Evolutionary conservation across 23 red algal species (phyloP), one percentile per base, ranked within the genome.

Genomic region (Gracilaria gracilis): DNA sequence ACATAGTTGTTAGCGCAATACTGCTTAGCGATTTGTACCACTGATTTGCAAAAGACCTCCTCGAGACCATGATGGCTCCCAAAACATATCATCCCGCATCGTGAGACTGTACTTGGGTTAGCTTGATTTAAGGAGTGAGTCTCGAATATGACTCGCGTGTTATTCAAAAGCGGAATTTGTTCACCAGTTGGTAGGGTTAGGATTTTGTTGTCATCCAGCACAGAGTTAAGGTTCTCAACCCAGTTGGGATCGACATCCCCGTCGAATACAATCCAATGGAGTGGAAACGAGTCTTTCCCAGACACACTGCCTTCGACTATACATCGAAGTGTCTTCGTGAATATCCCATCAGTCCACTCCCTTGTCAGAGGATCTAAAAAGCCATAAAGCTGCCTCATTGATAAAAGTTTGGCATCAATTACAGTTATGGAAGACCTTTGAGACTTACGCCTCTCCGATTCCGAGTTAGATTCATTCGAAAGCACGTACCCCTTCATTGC

Each of bases 41-140:
- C 57, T 11, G 74, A 73, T 17, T 53, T 55, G 36, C 53, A 44
- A 23, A 90, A 81, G 32, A 65, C 40, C 36, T 48, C 71, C 28
- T 67, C 57, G 6, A 77, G 29, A 83, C 49, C 54, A n/a, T 36
- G 13, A 19, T 70, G 31, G 24, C 55, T 9, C 31, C 72, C 81
- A 75, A 94, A 94, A 69, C 92, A 94, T 64, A 94, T 65, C 92
- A 94, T 94, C 37, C 92, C 92, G 50, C 92, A 94, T 17, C 92
- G 72, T 35, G 83, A 88, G 8, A 94, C 74, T 12, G 92, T 88
- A 50, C 83, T 88, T 39, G 92, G 83, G 46, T 94, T 94, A 34
- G 92, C 92, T 53, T 94, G 82, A 7, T 72, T 27, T 21, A 94
- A 69, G 19, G 44, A 21, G 44, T 94, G 81, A 3, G 84, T 88